phyloP scores from a whole-genome alignment of 2,329 filamentous ascomycete genomes.

The Ophiocordyceps camponoti-rufipedis region DNA sequence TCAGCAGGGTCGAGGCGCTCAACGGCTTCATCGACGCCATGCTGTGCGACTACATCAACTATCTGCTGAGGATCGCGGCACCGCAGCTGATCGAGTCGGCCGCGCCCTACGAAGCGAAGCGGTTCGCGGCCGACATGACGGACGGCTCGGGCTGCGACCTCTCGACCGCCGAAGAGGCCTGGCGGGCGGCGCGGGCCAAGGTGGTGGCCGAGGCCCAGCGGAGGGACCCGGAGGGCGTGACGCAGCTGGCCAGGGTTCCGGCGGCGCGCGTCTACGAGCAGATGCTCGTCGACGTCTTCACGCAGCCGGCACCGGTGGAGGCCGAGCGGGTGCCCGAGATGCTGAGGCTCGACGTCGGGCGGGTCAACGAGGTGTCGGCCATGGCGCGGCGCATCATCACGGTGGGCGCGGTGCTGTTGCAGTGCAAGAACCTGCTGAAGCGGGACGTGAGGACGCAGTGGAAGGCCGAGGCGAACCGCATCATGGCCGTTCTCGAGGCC shows the following conservation, averaged over 20 bases:
- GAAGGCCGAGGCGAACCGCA: constrained; percentile 56
- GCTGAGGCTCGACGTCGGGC: constrained; percentile 47
- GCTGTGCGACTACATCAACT: constrained; percentile 69
- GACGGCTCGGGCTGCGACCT: constrained; percentile 21
- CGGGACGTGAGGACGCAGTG: constrained; percentile 61
- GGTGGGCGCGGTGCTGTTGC: constrained; percentile 55
- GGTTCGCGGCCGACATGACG: constrained; percentile 48
- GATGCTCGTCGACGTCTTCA: constrained; percentile 57
- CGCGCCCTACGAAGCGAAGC: constrained; percentile 54
- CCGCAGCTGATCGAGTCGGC: constrained; percentile 55
- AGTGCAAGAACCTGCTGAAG: constrained; percentile 70
- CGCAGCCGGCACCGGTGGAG: constrained; percentile 39
- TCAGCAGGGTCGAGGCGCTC: constrained; percentile 58
- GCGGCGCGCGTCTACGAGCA: constrained; percentile 58
- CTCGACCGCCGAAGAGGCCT: constrained; percentile 45
- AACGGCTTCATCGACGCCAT: constrained; percentile 61
- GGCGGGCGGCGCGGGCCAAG: constrained; percentile 45
- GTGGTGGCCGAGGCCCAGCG: constrained; percentile 46
- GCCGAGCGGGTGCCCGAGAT: constrained; percentile 49
- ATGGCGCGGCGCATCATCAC: constrained; percentile 43
- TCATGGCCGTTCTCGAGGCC: constrained; percentile 49
- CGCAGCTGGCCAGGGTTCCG: constrained; percentile 43
- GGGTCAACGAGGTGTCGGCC: constrained; percentile 28
- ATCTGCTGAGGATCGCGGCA: constrained; percentile 53
- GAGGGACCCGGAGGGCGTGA: constrained; percentile 50